A percentile compares a stretch with the other conserved stretches of the same genome.
These are phyloP conservation scores for Ustilago curta DNA, from an alignment of 1,284 basidiomycete species.

Conservation along the genomic window DNA sequence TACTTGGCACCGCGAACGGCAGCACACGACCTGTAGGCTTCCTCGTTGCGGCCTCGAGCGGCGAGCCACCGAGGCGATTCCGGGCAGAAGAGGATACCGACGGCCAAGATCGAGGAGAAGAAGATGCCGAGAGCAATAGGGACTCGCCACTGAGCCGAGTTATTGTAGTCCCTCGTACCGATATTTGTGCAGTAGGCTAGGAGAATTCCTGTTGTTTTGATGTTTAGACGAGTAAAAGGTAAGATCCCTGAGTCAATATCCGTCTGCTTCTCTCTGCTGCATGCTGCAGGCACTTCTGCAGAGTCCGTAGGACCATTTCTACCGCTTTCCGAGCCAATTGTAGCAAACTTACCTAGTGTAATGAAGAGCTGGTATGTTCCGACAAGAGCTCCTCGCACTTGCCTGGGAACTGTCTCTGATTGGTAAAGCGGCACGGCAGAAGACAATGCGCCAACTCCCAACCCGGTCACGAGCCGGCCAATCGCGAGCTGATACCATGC, in stretches of 20 bases:
- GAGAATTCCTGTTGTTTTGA: constrained; percentile 74
- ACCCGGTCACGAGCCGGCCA: constrained; percentile 77
- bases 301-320: too few relatives aligned
- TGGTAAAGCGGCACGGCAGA: constrained; percentile 82
- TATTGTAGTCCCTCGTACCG: constrained; percentile 56
- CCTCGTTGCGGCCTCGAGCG: constrained; percentile 73
- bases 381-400: constrained; percentile 81
- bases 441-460: constrained; percentile 71
- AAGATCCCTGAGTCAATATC: too few relatives aligned
- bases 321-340: too few relatives aligned
- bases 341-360: constrained; percentile 28
- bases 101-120: constrained; percentile 77
- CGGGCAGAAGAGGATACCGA: constrained; percentile 81
- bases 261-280: too few relatives aligned
- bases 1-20: constrained; percentile 73
- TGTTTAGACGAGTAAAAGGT: too few relatives aligned
- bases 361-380: constrained; percentile 74
- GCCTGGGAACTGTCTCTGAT: constrained; percentile 80
- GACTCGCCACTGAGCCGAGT: constrained; percentile 75
- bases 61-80: constrained; percentile 79
- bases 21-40: constrained; percentile 74
- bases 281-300: too few relatives aligned
- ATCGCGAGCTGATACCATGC: constrained; percentile 72
- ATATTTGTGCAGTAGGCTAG: constrained; percentile 75
- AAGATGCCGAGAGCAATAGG: constrained; percentile 79